A percentile compares a stretch with the other conserved stretches of the same genome.
Evolutionary conservation across 495 filamentous ascomycete species (phyloP).

Genomic region (Ramalina peruviana): DNA sequence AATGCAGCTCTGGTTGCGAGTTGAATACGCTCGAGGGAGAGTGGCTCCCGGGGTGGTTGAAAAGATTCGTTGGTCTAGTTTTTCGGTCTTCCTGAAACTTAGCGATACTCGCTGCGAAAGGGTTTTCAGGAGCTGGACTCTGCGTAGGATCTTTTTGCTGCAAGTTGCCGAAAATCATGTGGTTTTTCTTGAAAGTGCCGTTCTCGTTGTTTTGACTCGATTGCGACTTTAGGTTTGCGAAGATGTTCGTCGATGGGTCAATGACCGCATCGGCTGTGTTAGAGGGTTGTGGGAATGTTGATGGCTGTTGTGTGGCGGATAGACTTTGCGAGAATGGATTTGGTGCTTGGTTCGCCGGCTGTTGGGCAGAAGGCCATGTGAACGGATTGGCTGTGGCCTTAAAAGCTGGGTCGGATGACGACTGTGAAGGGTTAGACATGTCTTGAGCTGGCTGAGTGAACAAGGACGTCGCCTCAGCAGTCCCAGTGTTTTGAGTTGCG

Average conservation of each 20-base stretch:
- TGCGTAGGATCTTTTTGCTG: constrained; percentile 17
- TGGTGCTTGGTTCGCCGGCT: neutral
- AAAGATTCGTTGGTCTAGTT: constrained; percentile 1
- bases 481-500: neutral
- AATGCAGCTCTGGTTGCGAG: neutral
- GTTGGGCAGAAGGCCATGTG: neutral
- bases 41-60: neutral
- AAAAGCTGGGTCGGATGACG: constrained; percentile 9
- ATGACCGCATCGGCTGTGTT: constrained; percentile 19
- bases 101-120: constrained; percentile 5
- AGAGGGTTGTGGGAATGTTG: neutral
- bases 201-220: constrained; percentile 7
- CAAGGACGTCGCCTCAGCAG: neutral
- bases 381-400: constrained; percentile 3
- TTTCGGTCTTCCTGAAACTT: constrained; percentile 1
- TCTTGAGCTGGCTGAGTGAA: constrained; percentile 11
- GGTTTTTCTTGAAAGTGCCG: constrained; percentile 8
- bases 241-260: constrained; percentile 21
- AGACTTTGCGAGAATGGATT: constrained; percentile 4
- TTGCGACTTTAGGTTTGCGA: constrained; percentile 16
- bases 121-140: constrained; percentile 11
- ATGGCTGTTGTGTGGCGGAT: constrained; percentile 6
- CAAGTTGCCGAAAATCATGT: constrained; percentile 13
- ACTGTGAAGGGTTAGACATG: constrained; percentile 17
- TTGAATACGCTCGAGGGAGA: neutral